Evolutionary conservation across 306 rosid species (phyloP), one percentile per base, ranked within the genome.

Genomic region (barrel medic (Medicago truncatula)): DNA sequence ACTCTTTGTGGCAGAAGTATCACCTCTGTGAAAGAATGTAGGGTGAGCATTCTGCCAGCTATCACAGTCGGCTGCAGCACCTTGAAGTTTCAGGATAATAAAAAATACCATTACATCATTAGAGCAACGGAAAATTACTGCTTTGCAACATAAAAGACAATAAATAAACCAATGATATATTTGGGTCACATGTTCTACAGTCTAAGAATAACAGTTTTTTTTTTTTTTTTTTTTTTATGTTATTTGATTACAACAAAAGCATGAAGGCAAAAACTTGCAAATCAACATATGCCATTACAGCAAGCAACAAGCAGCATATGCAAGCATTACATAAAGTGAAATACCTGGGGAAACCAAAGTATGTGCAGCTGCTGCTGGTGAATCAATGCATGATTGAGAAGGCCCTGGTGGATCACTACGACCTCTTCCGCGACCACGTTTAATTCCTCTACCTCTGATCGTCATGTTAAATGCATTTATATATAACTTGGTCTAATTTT

Each of bases 291-390:
- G 23, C 25, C 59, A 8, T 53, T 53, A 53, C 25, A 17, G 25
- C 59, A 21, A 3, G n/a, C 63, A 57, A 21, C 36, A 8, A 53
- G 11, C 59, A 53, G 10, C 59, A 17, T 8, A 53, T 53, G 59
- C 36, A 57, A 57, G 31, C 63, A 57, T 21, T 57, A 8, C 8
- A 9, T 17, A 17, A 53, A 53, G 25, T 8, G 5, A 8, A 17
- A 53, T 53, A 53, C 59, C 63, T 57, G n/a, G 63, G 7, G 63
- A 57, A 57, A 23, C n/a, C 36, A 13, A 57, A 57, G 34, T 21
- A 21, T 12, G 34, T 57, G 63, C 7, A 21, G 36, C 36, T 21
- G 62, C 14, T 57, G 62, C 14, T 21, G n/a, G 31, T 18, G 61
- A n/a, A 11, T 23, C n/a, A 21, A 11, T 57, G 34, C 36, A 11